Evolutionary conservation across 768 basidiomycete species (phyloP).

Genomic region (Suillus fuscotomentosus): DNA sequence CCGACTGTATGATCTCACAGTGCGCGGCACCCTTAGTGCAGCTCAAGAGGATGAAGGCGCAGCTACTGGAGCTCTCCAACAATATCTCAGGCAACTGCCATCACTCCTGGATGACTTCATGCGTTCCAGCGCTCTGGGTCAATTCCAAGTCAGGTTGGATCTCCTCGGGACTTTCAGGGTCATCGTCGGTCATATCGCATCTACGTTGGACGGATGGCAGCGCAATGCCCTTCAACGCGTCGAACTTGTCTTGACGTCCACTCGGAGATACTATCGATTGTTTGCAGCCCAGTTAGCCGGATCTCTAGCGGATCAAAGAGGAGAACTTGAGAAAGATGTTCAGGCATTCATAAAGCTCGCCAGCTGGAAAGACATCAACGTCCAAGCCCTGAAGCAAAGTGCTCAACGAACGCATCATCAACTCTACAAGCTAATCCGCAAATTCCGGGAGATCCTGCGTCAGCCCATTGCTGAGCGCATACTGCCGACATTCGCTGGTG

Average conservation of each 20-base stretch:
- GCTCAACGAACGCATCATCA: conserved; percentile 89
- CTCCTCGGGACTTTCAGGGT: conserved; percentile 67
- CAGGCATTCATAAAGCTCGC: conserved; percentile 88
- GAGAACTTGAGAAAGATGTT: conserved; percentile 73
- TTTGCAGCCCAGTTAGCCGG: conserved; percentile 48
- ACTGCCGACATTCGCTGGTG: conserved; percentile 33
- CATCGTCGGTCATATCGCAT: conserved; percentile 42
- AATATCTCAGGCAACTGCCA: conserved; percentile 65
- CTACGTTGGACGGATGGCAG: conserved; percentile 28
- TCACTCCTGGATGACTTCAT: conserved; percentile 84
- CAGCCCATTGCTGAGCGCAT: conserved; percentile 58
- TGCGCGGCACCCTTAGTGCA: conserved; percentile 60
- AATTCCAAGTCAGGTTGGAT: conserved; percentile 66
- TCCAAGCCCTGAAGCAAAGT: conserved; percentile 89
- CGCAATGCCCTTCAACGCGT: conserved; percentile 45
- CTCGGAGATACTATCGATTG: conserved; percentile 61
- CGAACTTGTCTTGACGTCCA: conserved; percentile 57
- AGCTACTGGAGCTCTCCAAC: conserved; percentile 33
- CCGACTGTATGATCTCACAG: conserved; percentile 75
- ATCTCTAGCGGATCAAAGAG: conserved; percentile 56
- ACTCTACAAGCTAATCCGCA: conserved; percentile 85
- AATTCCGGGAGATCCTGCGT: conserved; percentile 87
- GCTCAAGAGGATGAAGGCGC: conserved; percentile 36
- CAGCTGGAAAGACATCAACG: conserved; percentile 97
- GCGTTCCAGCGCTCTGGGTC: conserved; percentile 73